These are phyloP conservation scores for Colletotrichum shisoi DNA, from an alignment of 2,329 filamentous ascomycete genomes.

Conservation along the genomic window DNA sequence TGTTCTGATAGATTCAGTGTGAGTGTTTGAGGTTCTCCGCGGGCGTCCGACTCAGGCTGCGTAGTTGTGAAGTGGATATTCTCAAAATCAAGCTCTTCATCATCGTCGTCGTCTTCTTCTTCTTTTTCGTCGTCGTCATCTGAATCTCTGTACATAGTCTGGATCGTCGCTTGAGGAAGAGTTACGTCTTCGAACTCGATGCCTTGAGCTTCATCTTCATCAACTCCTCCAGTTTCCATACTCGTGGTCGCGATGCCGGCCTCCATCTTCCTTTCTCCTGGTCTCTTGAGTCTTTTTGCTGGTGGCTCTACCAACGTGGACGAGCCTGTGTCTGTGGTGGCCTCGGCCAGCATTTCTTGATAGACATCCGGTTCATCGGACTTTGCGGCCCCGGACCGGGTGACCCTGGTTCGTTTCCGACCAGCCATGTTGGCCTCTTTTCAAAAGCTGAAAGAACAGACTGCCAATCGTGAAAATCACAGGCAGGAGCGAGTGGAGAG, in stretches of 20 bases:
- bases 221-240: conserved; percentile 40
- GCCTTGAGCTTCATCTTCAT: conserved; percentile 51
- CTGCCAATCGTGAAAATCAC: background rate
- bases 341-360: conserved; percentile 59
- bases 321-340: conserved; percentile 47
- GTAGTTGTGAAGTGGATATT: conserved; percentile 55
- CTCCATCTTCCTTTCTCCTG: conserved; percentile 40
- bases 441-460: background rate
- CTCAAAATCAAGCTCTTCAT: conserved; percentile 57
- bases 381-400: conserved; percentile 41
- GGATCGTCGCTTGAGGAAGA: conserved; percentile 57
- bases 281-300: conserved; percentile 52
- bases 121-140: conserved; percentile 55
- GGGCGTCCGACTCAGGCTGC: conserved; percentile 41
- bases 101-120: conserved; percentile 50
- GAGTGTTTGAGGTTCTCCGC: conserved; percentile 50
- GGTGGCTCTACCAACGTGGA: conserved; percentile 51
- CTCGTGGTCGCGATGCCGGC: conserved; percentile 6
- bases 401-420: conserved; percentile 42
- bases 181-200: conserved; percentile 61
- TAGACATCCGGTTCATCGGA: conserved; percentile 53
- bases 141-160: conserved; percentile 60
- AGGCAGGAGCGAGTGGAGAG: background rate
- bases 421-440: conserved; percentile 40
- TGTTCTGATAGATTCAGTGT: conserved; percentile 63